Evolutionary conservation across 352 stramenopile genomes (phyloP), one percentile per base, ranked within the genome.

Genomic region (Phytopythium litorale): DNA sequence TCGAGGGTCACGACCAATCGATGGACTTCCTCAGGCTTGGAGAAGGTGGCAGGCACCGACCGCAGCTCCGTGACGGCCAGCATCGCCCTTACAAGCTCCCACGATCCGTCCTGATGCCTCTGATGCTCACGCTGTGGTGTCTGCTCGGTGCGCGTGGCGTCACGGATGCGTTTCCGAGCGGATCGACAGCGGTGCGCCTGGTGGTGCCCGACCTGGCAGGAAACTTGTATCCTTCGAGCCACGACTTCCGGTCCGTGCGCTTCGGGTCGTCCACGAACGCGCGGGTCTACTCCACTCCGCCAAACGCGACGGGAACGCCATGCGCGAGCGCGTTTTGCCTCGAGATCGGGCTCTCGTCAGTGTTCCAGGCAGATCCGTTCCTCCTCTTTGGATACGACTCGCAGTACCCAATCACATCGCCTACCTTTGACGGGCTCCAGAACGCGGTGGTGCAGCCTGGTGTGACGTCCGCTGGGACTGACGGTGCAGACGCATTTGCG

Each of bases 321-420:
- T 56, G 50, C 18, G 37, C 23, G 30, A 16, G 58, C 32, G 45
- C 42, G 9, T 46, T 79, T 12, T 79, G 71, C 50, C 56, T 79
- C 1, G 58, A 74, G 16, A 13, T 76, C 43, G 49, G 61, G 43
- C 66, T 71, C 62, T 58, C 63, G 43, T 79, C 71, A 7, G 63
- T 55, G 42, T 79, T 67, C 56, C 59, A 64, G 19, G 30, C n/a
- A 13, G 71, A 79, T 58, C 68, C 71, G 50, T 76, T 79, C 54
- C 42, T 73, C 30, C 56, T 79, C 7, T 25, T 42, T 21, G 46
- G 59, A n/a, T 70, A 73, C 55, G 62, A 72, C 48, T 65, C 71
- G 23, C 52, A 46, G 30, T 53, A 37, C 15, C 35, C 40, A 6
- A 37, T 74, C 1, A 21, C 4, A 1, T 76, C 66, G 7, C 37